Evolutionary conservation across 371 early-diverging fungal species (phyloP).

Genomic region (Funneliformis caledonium): DNA sequence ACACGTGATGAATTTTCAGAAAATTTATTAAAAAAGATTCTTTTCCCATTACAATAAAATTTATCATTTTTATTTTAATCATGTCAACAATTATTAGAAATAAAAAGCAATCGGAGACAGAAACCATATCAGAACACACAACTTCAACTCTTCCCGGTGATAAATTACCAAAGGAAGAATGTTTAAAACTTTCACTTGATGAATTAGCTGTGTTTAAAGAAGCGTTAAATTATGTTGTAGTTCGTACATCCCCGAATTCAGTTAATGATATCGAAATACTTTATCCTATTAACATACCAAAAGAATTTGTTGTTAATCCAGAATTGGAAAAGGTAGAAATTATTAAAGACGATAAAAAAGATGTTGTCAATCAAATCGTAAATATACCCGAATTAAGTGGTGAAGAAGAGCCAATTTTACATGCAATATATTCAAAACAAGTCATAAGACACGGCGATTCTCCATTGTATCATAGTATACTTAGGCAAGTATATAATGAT

Average conservation of each 20-base stretch:
- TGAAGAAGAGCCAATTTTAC: background rate
- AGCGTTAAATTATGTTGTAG: background rate
- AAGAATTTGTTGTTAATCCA: background rate
- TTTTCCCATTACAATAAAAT: too few species aligned
- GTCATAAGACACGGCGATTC: background rate
- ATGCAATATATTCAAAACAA: conserved; percentile 5
- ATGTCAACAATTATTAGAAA: background rate
- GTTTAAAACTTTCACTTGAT: background rate
- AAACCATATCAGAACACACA: background rate
- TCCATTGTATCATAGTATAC: background rate
- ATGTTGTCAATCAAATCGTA: background rate
- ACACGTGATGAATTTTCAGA: background rate
- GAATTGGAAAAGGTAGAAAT: background rate
- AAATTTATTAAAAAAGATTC: background rate
- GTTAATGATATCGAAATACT: background rate
- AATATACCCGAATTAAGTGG: background rate
- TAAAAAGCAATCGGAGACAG: background rate
- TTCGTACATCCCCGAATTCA: background rate
- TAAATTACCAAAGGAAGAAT: background rate
- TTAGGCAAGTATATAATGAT: conserved; percentile 5
- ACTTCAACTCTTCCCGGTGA: background rate
- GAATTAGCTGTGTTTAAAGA: background rate
- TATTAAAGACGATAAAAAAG: background rate
- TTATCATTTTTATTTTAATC: background rate
- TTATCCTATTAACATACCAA: background rate